phyloP scores from a whole-genome alignment of 441 rosid species.

The Arabidopsis hybrid region DNA sequence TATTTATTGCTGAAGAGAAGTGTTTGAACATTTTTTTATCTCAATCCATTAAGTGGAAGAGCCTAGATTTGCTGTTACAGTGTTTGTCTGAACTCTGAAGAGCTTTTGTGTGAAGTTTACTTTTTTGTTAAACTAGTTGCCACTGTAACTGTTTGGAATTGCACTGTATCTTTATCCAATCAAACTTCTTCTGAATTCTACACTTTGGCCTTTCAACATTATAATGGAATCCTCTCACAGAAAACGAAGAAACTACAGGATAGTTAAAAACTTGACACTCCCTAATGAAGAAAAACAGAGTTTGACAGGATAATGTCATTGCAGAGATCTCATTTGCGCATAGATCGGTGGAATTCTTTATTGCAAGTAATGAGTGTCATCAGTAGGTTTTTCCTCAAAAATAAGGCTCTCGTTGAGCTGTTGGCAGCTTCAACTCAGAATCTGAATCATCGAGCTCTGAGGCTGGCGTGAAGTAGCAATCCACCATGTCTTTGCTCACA shows the following conservation, averaged over 20 bases:
- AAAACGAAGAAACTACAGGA: constrained; percentile 1
- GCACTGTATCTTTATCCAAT: constrained; percentile 16
- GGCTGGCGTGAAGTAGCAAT: constrained; percentile 61
- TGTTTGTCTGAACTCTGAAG: constrained; percentile 9
- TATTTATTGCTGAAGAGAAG: too few species aligned
- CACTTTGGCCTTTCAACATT: constrained; percentile 15
- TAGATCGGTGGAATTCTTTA: constrained; percentile 18
- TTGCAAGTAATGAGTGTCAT: constrained; percentile 16
- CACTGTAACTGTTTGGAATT: constrained; percentile 4
- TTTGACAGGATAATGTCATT: constrained; percentile 29
- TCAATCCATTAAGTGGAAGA: neutral
- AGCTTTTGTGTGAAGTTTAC: constrained; percentile 31
- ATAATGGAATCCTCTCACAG: constrained; percentile 6
- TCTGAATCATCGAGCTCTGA: constrained; percentile 49
- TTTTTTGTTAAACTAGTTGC: constrained; percentile 6
- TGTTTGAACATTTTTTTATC: too few species aligned
- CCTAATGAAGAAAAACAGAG: constrained; percentile 31
- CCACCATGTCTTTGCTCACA: constrained; percentile 85
- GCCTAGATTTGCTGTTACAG: neutral
- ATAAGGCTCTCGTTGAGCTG: constrained; percentile 72
- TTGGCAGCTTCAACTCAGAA: constrained; percentile 79
- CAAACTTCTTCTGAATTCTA: constrained; percentile 13
- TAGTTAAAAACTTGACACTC: constrained; percentile 25
- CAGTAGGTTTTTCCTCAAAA: constrained; percentile 45
- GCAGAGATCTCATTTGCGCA: constrained; percentile 13